These are phyloP conservation scores for Hymenoscyphus infarciens DNA, from an alignment of 2,329 filamentous ascomycete species.

Conservation along the genomic window DNA sequence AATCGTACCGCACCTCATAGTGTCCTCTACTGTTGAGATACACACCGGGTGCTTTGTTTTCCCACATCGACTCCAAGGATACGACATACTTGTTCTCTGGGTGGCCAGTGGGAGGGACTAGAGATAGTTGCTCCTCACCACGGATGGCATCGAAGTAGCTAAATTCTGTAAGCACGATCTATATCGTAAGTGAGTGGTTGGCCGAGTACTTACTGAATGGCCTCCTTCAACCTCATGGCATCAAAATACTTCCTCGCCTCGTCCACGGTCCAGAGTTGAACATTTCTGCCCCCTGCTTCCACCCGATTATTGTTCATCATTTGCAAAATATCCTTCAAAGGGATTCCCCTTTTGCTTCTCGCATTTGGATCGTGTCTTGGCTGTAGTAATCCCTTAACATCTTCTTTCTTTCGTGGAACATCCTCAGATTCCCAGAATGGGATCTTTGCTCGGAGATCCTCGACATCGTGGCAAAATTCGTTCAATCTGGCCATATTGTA, in stretches of 20 bases:
- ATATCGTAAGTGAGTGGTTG: background rate
- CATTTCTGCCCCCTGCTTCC: background rate
- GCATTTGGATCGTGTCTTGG: background rate
- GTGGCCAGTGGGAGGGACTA: conserved; percentile 27
- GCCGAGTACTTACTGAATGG: conserved; percentile 11
- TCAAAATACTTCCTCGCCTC: conserved; percentile 11
- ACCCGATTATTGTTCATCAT: conserved; percentile 6
- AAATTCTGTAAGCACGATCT: conserved; percentile 5
- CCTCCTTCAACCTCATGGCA: conserved; percentile 6
- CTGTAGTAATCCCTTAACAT: background rate
- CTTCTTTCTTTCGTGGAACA: background rate
- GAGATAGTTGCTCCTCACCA: conserved; percentile 12
- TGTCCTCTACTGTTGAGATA: background rate
- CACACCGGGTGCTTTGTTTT: conserved; percentile 9
- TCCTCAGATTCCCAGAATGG: conserved; percentile 14
- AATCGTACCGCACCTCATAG: conserved; percentile 24
- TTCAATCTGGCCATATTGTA: background rate
- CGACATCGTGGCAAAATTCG: conserved; percentile 19
- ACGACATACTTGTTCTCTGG: conserved; percentile 31
- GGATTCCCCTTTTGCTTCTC: background rate
- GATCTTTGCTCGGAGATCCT: conserved; percentile 2
- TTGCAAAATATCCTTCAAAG: background rate
- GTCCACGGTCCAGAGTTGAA: conserved; percentile 11
- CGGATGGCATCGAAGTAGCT: conserved; percentile 6
- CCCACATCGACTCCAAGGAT: conserved; percentile 4